Evolutionary conservation across 2,329 filamentous ascomycete genomes (phyloP).

Genomic region (Arthrobotrys entomopaga): DNA sequence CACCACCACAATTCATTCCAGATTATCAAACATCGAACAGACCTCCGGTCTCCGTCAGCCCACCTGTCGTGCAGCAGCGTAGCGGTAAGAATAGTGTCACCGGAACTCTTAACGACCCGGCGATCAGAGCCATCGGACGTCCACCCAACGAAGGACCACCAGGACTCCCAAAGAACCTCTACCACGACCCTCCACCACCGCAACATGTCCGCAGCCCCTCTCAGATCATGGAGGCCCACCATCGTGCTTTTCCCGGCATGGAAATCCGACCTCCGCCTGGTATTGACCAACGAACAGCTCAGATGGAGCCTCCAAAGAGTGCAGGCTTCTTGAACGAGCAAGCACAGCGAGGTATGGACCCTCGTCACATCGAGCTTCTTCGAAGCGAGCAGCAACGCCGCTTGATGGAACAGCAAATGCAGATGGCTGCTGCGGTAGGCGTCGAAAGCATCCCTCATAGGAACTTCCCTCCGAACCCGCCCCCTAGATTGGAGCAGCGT

Average conservation of each 20-base stretch:
- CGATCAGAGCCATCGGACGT: conserved; percentile 40
- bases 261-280: conserved; percentile 49
- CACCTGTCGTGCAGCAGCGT: conserved; percentile 40
- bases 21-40: conserved; percentile 50
- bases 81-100: conserved; percentile 30
- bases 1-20: conserved; percentile 41
- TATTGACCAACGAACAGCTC: conserved; percentile 43
- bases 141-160: conserved; percentile 42
- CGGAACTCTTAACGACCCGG: conserved; percentile 31
- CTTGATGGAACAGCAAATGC: conserved; percentile 42
- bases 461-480: conserved; percentile 44
- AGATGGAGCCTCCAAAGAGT: conserved; percentile 30
- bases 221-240: conserved; percentile 48
- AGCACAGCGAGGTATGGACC: conserved; percentile 40
- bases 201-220: conserved; percentile 51
- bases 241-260: conserved; percentile 48
- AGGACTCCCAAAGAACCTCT: conserved; percentile 47
- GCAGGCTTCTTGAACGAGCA: conserved; percentile 36
- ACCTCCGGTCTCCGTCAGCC: conserved; percentile 45
- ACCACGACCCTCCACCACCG: conserved; percentile 32
- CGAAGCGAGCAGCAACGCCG: conserved; percentile 49
- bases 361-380: conserved; percentile 47
- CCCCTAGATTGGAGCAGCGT: conserved; percentile 50
- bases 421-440: conserved; percentile 32
- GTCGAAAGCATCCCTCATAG: conserved; percentile 38